Base-by-base conservation (phyloP, 495 filamentous ascomycete species). In the Filosporella fistucella region DNA sequence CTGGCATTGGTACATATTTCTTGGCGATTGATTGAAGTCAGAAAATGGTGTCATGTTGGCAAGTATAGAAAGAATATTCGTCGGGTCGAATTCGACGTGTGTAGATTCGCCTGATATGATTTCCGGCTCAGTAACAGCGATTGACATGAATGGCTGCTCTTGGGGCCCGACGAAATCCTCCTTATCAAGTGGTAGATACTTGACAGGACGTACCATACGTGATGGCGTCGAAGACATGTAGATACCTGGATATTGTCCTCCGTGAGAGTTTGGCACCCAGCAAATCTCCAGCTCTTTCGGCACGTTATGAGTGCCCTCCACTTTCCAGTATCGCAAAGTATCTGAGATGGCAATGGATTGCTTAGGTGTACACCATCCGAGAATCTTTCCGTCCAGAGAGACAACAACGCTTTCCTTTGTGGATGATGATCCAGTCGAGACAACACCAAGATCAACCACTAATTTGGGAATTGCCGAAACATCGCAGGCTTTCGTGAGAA, bases 1-100 rank as follows among this genome's bases (percentile, higher is more conserved):
- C 71, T 98, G 93, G 67, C 91, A 95, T 66, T 97, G 93, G 68
- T 98, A 98, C 93, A 98, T 97, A 67, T 98, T 98, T 74, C 93
- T 78, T 11, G 93, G 93, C 23, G 91, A 96, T 65, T 98, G 93
- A 69, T 98, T 98, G 74, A 95, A 95, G 63, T 98, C 89, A 51
- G 93, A 96, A 69, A 97, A 98, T 11, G 93, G 93, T 2, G 93
- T 98, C 86, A 95, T 91, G 70, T 97, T 98, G 53, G 93, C 93
- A 37, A 98, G 74, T 54, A 98, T 98, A 16, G 91, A 96, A 42
- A 98, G 81, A 48, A 98, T 96, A 62, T 96, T 94, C 43, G 91
- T 97, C 11, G 93, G 93, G 48, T 90, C 85, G 60, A 84, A 90
- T 66, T 98, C 93, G 22, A 97, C 89, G 59, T 98, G 93, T 10